These are phyloP conservation scores for Leccinum broughii DNA, from an alignment of 768 basidiomycete species.

Conservation along the genomic window DNA sequence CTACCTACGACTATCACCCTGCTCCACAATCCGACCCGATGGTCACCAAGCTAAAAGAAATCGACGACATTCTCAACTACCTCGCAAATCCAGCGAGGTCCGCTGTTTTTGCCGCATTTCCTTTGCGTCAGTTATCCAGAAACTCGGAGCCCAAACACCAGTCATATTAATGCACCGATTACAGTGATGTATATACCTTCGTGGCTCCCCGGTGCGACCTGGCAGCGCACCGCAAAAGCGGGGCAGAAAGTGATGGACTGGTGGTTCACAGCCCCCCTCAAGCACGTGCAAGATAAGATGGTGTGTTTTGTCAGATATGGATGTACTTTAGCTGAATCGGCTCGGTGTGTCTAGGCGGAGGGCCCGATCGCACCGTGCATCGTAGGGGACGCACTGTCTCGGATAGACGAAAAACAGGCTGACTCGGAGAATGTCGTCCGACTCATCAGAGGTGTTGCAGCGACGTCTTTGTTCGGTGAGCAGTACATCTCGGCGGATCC, in stretches of 20 bases:
- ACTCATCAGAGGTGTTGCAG: slow-evolving; percentile 7
- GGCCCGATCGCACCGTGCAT: slow-evolving; percentile 4
- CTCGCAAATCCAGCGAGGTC: slow-evolving; percentile 1
- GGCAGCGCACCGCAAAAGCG: neutral
- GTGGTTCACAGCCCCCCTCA: slow-evolving; percentile 4
- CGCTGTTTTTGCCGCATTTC: slow-evolving; percentile 6
- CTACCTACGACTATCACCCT: slow-evolving; percentile 11
- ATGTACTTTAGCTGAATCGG: neutral
- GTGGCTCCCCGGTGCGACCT: slow-evolving; percentile 8
- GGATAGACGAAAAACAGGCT: slow-evolving; percentile 1
- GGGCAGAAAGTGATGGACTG: slow-evolving; percentile 5
- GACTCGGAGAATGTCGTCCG: neutral
- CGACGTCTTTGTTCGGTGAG: slow-evolving; percentile 10
- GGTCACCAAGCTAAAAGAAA: slow-evolving; percentile 6
- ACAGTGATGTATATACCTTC: slow-evolving; percentile 10
- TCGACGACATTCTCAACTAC: neutral
- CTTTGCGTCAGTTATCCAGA: slow-evolving; percentile 2
- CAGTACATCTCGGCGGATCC: neutral
- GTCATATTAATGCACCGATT: neutral
- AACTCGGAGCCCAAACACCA: neutral
- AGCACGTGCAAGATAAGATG: neutral
- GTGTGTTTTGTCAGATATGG: neutral
- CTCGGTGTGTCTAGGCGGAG: neutral
- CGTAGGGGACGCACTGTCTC: slow-evolving; percentile 6
- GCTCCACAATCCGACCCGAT: slow-evolving; percentile 11